Evolutionary conservation across 176 grass and related monocot genomes (phyloP).

Genomic region (Metroxylon sagu): DNA sequence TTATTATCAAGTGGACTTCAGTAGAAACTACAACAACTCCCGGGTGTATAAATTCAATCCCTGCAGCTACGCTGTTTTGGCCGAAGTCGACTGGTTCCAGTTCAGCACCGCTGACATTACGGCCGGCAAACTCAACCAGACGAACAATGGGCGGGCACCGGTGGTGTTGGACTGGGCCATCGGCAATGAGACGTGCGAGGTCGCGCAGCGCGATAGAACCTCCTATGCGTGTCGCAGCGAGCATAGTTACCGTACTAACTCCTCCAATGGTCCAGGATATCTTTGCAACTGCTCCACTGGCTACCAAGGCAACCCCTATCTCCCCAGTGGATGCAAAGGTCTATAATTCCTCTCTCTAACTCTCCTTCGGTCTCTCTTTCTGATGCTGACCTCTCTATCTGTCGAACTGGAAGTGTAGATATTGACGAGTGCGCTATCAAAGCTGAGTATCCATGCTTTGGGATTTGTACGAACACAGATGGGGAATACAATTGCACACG

Average conservation of each 20-base stretch:
- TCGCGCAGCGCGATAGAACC: not conserved
- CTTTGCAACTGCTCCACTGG: slow-evolving; percentile 13
- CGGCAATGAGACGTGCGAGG: slow-evolving; percentile 25
- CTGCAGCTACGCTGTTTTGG: slow-evolving; percentile 53
- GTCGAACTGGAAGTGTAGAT: too few species aligned
- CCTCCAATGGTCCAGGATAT: slow-evolving; percentile 17
- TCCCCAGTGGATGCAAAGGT: not conserved
- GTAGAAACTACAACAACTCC: slow-evolving; percentile 23
- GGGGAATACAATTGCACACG: too few species aligned
- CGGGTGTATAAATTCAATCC: slow-evolving; percentile 3
- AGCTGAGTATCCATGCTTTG: too few species aligned
- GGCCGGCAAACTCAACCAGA: slow-evolving; percentile 4
- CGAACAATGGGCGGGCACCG: slow-evolving; percentile 17
- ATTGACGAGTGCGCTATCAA: too few species aligned
- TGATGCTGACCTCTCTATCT: too few species aligned
- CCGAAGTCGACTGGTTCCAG: slow-evolving; percentile 42
- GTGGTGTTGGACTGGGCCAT: slow-evolving; percentile 68
- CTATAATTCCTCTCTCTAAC: too few species aligned
- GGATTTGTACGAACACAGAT: too few species aligned
- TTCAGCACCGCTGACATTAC: slow-evolving; percentile 45
- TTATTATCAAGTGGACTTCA: slow-evolving; percentile 29
- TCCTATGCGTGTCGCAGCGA: slow-evolving; percentile 14
- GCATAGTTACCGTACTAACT: slow-evolving; percentile 12
- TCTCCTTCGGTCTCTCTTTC: too few species aligned
- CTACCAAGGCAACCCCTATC: not conserved